Percentiles rank a stretch among this genome's conserved stretches.
phyloP scores from a whole-genome alignment of 306 rosid species.

The Glycyrrhiza uralensis region DNA sequence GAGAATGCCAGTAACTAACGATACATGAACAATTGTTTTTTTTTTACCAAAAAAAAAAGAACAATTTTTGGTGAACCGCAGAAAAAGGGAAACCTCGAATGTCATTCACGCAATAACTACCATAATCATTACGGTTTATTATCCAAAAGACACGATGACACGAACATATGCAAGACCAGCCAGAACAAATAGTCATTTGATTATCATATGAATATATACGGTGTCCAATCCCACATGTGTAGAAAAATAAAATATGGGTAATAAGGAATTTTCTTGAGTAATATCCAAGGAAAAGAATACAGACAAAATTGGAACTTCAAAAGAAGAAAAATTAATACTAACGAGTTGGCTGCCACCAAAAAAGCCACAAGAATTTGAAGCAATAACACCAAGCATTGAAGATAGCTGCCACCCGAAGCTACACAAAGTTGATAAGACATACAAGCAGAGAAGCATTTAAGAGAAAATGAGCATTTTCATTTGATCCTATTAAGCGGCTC shows the following conservation, averaged over 20 bases:
- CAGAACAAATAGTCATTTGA: conserved; percentile 33
- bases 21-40: neutral
- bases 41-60: too few species aligned
- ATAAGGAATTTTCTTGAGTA: conserved; percentile 24
- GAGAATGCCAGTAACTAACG: neutral
- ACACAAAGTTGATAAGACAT: conserved; percentile 40
- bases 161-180: neutral
- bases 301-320: conserved; percentile 39
- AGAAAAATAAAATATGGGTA: conserved; percentile 29
- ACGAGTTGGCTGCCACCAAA: conserved; percentile 32
- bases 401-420: conserved; percentile 37
- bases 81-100: too few species aligned
- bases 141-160: neutral
- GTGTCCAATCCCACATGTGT: conserved; percentile 33
- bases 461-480: neutral
- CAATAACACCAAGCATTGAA: conserved; percentile 22
- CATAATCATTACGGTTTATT: neutral
- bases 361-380: conserved; percentile 30
- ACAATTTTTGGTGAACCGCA: too few species aligned
- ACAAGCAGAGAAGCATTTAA: conserved; percentile 26
- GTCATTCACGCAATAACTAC: conserved; percentile 11
- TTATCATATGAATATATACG: conserved; percentile 33
- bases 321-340: conserved; percentile 22
- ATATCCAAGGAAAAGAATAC: conserved; percentile 39
- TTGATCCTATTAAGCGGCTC: conserved; percentile 46